Conservation (phyloP, 2,329 filamentous ascomycete genomes). For the Fusarium brevicatenulatum region DNA sequence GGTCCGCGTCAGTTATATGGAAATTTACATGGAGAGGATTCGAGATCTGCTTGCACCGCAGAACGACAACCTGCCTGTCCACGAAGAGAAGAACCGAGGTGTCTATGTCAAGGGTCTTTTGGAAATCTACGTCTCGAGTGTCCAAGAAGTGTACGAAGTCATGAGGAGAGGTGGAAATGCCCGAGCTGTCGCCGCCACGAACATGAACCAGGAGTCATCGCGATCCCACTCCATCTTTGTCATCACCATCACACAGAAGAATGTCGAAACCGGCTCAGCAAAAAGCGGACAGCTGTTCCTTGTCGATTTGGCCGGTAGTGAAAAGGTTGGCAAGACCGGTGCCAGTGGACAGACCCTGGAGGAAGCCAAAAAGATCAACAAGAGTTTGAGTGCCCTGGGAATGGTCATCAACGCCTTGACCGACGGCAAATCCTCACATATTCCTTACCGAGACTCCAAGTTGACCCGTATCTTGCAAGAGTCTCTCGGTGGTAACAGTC, state of each 20-base stretch:
- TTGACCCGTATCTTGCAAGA: conserved; percentile 97
- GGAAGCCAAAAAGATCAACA: conserved; percentile 99
- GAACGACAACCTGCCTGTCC: conserved; percentile 96
- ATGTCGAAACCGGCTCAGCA: conserved; percentile 92
- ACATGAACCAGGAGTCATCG: conserved; percentile 99
- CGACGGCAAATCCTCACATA: conserved; percentile 94
- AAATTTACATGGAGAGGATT: conserved; percentile 99
- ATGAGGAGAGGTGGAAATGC: conserved; percentile 92
- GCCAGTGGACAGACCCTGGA: conserved; percentile 97
- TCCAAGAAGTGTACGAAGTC: conserved; percentile 95
- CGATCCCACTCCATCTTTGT: conserved; percentile 99
- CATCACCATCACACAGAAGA: conserved; percentile 96
- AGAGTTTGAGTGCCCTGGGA: conserved; percentile 95
- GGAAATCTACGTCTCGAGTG: conserved; percentile 95
- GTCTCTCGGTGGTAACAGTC: conserved; percentile 94
- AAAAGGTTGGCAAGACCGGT: conserved; percentile 98
- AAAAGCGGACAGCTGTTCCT: conserved; percentile 97
- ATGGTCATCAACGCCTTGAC: conserved; percentile 99
- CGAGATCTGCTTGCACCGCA: conserved; percentile 90
- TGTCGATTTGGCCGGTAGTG: conserved; percentile 96
- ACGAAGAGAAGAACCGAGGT: conserved; percentile 95
- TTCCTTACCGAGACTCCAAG: conserved; percentile 98
- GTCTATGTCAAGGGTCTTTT: conserved; percentile 96
- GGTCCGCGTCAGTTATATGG: conserved; percentile 99
- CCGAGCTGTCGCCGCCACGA: conserved; percentile 92